Evolutionary conservation across 2,329 filamentous ascomycete species (phyloP).

Genomic region (Helminthosporium solani): DNA sequence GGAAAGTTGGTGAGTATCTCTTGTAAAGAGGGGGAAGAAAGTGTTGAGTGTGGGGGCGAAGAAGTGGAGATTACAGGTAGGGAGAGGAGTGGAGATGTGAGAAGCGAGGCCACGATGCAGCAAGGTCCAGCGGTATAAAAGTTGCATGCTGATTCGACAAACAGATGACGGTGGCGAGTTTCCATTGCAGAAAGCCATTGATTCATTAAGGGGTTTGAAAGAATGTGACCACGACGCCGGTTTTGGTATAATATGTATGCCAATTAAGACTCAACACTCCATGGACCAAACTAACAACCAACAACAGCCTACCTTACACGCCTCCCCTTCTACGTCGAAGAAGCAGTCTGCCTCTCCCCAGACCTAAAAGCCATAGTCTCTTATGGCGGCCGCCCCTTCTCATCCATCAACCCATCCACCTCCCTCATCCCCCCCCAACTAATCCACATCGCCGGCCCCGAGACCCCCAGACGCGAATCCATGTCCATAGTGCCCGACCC

Average conservation of each 20-base stretch:
- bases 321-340: conserved; percentile 35
- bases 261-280: too few relatives aligned
- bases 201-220: conserved; percentile 22
- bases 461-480: conserved; percentile 22
- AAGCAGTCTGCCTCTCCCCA: conserved; percentile 24
- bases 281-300: background rate
- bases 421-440: conserved; percentile 28
- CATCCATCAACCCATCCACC: conserved; percentile 19
- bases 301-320: conserved; percentile 32
- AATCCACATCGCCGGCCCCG: conserved; percentile 28
- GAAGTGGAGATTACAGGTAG: too few relatives aligned
- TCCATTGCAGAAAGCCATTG: conserved; percentile 29
- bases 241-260: conserved; percentile 36
- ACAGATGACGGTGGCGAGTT: conserved; percentile 36
- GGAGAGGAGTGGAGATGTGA: too few relatives aligned
- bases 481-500: conserved; percentile 20
- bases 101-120: too few relatives aligned
- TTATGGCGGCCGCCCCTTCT: conserved; percentile 31
- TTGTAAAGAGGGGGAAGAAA: too few relatives aligned
- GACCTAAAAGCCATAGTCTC: conserved; percentile 35
- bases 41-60: too few relatives aligned
- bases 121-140: too few relatives aligned
- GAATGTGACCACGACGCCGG: conserved; percentile 28
- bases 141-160: too few relatives aligned
- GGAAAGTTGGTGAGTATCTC: conserved; percentile 19